Conservation (phyloP, 768 basidiomycete genomes). For the Gelatoporia subvermispora region DNA sequence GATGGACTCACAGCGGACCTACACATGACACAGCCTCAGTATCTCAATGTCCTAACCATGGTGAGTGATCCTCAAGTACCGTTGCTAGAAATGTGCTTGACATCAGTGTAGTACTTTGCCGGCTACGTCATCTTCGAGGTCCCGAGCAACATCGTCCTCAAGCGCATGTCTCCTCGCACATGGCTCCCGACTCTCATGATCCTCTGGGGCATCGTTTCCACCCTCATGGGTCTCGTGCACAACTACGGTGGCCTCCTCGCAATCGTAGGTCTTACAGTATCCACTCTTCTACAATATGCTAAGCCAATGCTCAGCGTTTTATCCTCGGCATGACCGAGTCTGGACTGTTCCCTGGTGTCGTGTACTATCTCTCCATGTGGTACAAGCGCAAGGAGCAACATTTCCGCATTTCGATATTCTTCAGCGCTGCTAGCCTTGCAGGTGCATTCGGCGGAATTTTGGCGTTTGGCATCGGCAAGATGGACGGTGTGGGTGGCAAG, state of each 20-base stretch:
- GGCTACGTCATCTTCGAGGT: conserved; percentile 17
- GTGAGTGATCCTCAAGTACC: conserved; percentile 71
- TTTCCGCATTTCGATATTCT: conserved; percentile 25
- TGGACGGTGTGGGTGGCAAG: conserved; percentile 23
- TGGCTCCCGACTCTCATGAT: conserved; percentile 39
- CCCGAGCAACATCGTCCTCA: conserved; percentile 31
- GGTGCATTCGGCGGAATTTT: conserved; percentile 30
- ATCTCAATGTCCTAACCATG: conserved; percentile 61
- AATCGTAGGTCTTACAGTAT: conserved; percentile 2
- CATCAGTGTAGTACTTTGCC: conserved; percentile 10
- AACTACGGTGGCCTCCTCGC: conserved; percentile 31
- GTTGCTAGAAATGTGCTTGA: background rate
- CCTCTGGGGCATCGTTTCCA: conserved; percentile 34
- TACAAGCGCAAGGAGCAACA: conserved; percentile 31
- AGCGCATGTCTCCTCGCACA: conserved; percentile 30
- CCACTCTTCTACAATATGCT: background rate
- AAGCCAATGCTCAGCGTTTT: conserved; percentile 25
- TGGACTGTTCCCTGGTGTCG: conserved; percentile 37
- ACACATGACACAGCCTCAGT: conserved; percentile 57
- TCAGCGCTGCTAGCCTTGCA: conserved; percentile 26
- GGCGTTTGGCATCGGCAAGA: conserved; percentile 25
- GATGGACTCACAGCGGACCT: conserved; percentile 32
- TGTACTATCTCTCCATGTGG: conserved; percentile 43
- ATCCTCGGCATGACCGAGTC: conserved; percentile 40
- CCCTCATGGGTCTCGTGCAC: conserved; percentile 32